phyloP scores from a whole-genome alignment of 2,329 filamentous ascomycete genomes.

The Stromatinia cepivora region DNA sequence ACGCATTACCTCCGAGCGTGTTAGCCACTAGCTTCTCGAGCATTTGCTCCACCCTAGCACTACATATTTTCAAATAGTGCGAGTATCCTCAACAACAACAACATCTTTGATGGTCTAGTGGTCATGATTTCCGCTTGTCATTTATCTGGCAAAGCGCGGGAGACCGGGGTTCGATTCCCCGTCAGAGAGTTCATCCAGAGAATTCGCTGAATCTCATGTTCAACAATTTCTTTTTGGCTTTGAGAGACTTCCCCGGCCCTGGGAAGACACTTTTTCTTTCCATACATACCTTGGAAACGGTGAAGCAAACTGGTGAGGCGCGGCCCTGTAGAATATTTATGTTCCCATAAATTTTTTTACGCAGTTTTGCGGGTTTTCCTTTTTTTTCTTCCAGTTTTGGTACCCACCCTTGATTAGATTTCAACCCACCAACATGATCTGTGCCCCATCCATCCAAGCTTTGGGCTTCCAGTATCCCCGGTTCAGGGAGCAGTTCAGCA shows the following conservation, averaged over 20 bases:
- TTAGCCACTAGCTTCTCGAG: neutral
- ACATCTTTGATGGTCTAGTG: conserved; percentile 41
- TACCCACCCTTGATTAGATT: neutral
- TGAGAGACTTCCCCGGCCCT: neutral
- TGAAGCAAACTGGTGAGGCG: neutral
- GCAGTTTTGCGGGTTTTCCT: neutral
- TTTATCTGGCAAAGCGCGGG: conserved; percentile 26
- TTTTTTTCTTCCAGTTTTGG: neutral
- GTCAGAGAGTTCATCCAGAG: conserved; percentile 28
- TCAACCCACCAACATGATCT: neutral
- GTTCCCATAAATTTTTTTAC: neutral
- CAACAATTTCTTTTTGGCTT: neutral
- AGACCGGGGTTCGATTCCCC: conserved; percentile 38
- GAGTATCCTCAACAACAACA: fast-evolving
- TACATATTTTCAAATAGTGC: fast-evolving
- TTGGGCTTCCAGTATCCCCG: too few relatives aligned
- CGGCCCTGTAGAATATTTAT: neutral
- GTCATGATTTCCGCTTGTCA: conserved; percentile 44
- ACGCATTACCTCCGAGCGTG: neutral
- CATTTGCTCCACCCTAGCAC: neutral
- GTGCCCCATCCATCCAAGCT: neutral
- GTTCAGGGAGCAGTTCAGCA: neutral
- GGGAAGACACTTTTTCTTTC: neutral
- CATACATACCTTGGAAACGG: neutral
- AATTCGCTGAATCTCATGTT: neutral